Percentiles rank a stretch among this genome's conserved stretches.
Conservation (phyloP, 192 early-diverging fungal genomes). For the Entrophospora sp. region DNA sequence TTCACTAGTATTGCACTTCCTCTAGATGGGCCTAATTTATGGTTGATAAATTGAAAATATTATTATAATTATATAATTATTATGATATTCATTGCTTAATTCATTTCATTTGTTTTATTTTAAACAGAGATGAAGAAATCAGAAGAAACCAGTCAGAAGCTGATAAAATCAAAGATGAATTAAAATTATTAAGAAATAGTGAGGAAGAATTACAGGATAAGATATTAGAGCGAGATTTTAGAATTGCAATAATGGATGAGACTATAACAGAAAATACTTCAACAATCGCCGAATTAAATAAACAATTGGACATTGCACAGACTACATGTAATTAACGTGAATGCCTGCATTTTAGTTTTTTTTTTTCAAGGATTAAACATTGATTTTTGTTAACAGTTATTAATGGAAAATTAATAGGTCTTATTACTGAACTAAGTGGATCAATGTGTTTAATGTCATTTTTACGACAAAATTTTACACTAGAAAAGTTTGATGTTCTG, state of each 20-base stretch:
- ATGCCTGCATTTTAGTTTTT: too few species aligned
- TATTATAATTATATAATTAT: too few species aligned
- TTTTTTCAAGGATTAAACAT: too few species aligned
- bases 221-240: not conserved
- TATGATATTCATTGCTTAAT: too few species aligned
- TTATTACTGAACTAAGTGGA: too few species aligned
- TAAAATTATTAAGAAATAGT: not conserved
- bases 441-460: too few species aligned
- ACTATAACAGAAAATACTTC: not conserved
- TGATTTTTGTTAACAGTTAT: too few species aligned
- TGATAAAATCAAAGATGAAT: not conserved
- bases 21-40: too few species aligned
- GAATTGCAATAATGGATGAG: not conserved
- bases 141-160: not conserved
- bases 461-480: not conserved
- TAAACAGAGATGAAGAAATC: not conserved
- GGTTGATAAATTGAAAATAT: too few species aligned
- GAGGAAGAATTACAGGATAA: not conserved
- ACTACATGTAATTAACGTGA: too few species aligned
- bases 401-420: too few species aligned
- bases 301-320: not conserved
- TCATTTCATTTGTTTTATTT: too few species aligned
- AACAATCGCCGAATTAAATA: not conserved
- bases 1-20: slow-evolving; percentile 7
- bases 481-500: not conserved